A percentile compares a stretch with the other conserved stretches of the same genome.
These are phyloP conservation scores for Annulohypoxylon nitens DNA, from an alignment of 495 filamentous ascomycete species.

Conservation along the genomic window DNA sequence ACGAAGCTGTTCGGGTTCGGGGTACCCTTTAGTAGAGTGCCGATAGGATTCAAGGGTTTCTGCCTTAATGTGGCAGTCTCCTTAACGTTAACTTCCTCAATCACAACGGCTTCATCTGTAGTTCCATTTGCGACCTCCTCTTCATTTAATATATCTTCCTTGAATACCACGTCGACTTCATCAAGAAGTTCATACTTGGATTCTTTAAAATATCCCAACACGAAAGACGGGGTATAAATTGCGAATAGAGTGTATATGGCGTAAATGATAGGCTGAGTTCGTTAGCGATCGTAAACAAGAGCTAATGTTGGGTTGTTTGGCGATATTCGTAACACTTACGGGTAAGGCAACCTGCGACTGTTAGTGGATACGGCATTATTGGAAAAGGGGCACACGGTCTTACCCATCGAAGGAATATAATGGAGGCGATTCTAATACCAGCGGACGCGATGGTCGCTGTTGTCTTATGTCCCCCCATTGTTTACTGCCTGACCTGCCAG, in stretches of 20 bases:
- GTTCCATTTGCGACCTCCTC: conserved; percentile 47
- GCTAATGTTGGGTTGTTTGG: not conserved
- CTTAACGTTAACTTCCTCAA: conserved; percentile 63
- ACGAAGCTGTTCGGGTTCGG: conserved; percentile 73
- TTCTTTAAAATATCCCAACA: conserved; percentile 68
- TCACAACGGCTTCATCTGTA: conserved; percentile 53
- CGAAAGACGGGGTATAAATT: conserved; percentile 78
- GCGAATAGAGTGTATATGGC: conserved; percentile 77
- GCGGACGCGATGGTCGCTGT: conserved; percentile 39
- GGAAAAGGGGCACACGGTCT: conserved; percentile 35
- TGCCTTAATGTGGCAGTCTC: conserved; percentile 63
- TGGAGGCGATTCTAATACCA: conserved; percentile 34
- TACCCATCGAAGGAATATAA: conserved; percentile 90
- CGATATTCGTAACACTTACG: conserved; percentile 48
- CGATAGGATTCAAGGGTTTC: conserved; percentile 60
- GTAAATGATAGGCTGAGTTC: conserved; percentile 68
- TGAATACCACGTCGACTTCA: conserved; percentile 70
- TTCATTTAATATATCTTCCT: conserved; percentile 61
- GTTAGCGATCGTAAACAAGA: conserved; percentile 27
- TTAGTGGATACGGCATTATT: conserved; percentile 32
- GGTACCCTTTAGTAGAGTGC: conserved; percentile 79
- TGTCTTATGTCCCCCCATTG: conserved; percentile 34
- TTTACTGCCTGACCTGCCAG: conserved; percentile 1
- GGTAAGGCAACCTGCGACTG: conserved; percentile 46
- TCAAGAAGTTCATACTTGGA: conserved; percentile 72